These are phyloP conservation scores for Ophiocordyceps sinensis DNA, from an alignment of 2,329 filamentous ascomycete species.

Conservation along the genomic window DNA sequence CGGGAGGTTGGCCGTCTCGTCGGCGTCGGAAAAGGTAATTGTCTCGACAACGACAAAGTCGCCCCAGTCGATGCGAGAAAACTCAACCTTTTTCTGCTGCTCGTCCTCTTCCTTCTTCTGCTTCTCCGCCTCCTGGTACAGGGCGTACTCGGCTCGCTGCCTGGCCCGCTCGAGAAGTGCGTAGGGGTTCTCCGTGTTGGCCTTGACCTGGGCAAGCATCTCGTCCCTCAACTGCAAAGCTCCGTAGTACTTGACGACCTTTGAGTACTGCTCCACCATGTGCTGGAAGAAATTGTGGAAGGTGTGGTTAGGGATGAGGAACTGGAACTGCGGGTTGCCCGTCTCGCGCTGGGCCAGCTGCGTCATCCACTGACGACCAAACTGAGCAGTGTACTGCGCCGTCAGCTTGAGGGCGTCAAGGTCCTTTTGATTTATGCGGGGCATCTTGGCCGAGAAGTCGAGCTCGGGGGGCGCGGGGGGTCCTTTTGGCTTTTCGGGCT, in stretches of 20 bases:
- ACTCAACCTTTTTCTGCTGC: slow-evolving; percentile 60
- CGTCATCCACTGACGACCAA: slow-evolving; percentile 85
- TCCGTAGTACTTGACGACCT: slow-evolving; percentile 54
- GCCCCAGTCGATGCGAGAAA: slow-evolving; percentile 92
- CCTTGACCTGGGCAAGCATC: slow-evolving; percentile 56
- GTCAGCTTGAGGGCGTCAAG: slow-evolving; percentile 62
- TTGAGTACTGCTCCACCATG: slow-evolving; percentile 85
- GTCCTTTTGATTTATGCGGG: slow-evolving; percentile 91
- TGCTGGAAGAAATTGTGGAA: slow-evolving; percentile 92
- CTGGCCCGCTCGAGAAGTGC: slow-evolving; percentile 67
- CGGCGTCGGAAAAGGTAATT: slow-evolving; percentile 77
- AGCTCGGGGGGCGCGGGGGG: slow-evolving; percentile 78
- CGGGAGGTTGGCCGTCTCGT: slow-evolving; percentile 75
- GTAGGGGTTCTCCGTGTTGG: slow-evolving; percentile 66
- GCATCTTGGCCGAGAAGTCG: slow-evolving; percentile 90
- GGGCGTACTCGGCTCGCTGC: slow-evolving; percentile 75
- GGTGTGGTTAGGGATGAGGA: slow-evolving; percentile 86
- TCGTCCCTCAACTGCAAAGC: slow-evolving; percentile 56
- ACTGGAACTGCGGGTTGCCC: slow-evolving; percentile 90
- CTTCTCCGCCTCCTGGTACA: slow-evolving; percentile 72
- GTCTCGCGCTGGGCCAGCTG: slow-evolving; percentile 76
- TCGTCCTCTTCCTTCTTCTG: slow-evolving; percentile 78
- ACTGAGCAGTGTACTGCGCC: slow-evolving; percentile 83
- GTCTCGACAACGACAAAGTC: slow-evolving; percentile 95
- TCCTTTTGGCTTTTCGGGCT: slow-evolving; percentile 55